Base-by-base conservation (phyloP, 139 green algal genomes). In the Chlamydomonas schloesseri region DNA sequence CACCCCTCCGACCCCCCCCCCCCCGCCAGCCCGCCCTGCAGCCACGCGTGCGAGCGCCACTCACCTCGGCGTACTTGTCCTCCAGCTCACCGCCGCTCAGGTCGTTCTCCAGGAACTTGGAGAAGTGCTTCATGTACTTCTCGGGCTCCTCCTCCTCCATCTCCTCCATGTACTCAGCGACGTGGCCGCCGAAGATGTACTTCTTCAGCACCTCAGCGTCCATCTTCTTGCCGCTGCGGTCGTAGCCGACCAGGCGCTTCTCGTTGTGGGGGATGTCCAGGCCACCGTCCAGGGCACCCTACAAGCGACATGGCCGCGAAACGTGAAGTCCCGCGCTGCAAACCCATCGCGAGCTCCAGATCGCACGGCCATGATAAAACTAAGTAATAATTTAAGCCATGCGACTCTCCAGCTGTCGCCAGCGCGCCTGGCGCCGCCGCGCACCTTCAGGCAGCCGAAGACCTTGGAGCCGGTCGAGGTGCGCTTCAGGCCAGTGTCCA, bases 211-310 rank as follows among this genome's bases (percentile, higher is more conserved):
- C 91, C 89, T 99, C 98, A 24, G 96, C 81, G 84, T 99, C 98
- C 55, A 98, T 92, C 87, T 93, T 93, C 95, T 99, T 99, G 92
- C 81, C 87, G 46, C 98, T 94, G 20, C 80, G 75, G 88, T 96
- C 93, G 88, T 98, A 99, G 65, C 98, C 98, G 57, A 98, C 95
- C 91, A 98, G 98, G 77, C 98, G 95, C 96, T 99, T 99, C 87
- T 99, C 97, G 88, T 95, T 98, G 96, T 99, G 98, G 62, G 98
- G 98, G 77, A 99, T 98, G 93, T 99, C 94, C 81, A 99, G 91
- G 71, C 98, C 98, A 78, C 98, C 98, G 88, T 99, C 98, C 79
- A 98, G 89, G 20, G 97, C 98, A 85, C 98, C 98, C 96, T 98
- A 90, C 64, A 82, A 28, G 29, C 21, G 37, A 5, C 17, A 47